Conservation (phyloP, 345 rosid genomes). For the Salix exigua region DNA sequence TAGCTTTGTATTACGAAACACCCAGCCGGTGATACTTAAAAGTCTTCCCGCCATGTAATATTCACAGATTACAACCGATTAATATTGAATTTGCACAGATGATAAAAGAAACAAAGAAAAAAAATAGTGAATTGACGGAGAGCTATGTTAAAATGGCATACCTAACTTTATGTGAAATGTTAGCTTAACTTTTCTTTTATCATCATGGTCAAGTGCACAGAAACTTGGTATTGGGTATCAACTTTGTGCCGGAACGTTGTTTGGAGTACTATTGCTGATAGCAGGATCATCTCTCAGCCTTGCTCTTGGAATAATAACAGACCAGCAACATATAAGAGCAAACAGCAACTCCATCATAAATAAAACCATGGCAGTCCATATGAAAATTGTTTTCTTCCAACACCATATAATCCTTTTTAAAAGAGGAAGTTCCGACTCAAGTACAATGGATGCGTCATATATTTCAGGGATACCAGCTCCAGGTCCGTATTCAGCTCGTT, state of each 20-base stretch:
- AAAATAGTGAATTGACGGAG: background rate
- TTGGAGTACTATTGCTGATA: conserved; percentile 12
- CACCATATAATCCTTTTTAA: conserved; percentile 61
- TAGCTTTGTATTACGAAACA: background rate
- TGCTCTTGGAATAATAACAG: conserved; percentile 52
- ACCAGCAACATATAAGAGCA: conserved; percentile 48
- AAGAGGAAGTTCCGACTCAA: conserved; percentile 56
- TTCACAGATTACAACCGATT: background rate
- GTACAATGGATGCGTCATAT: conserved; percentile 54
- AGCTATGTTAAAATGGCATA: background rate
- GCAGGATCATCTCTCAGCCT: conserved; percentile 31
- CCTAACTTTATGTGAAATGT: background rate
- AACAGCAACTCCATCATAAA: conserved; percentile 45
- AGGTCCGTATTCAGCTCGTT: conserved; percentile 57
- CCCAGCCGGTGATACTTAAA: background rate
- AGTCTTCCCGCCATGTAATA: background rate
- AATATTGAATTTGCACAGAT: background rate
- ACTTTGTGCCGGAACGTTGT: conserved; percentile 11
- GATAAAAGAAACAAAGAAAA: background rate
- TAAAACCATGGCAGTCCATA: conserved; percentile 49
- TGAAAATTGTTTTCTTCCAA: conserved; percentile 66
- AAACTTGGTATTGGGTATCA: background rate
- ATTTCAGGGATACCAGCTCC: conserved; percentile 83
- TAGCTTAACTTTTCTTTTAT: conserved; percentile 10
- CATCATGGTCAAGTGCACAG: conserved; percentile 7